phyloP scores from a whole-genome alignment of 257 asterid genomes.

The Solanum chilense region DNA sequence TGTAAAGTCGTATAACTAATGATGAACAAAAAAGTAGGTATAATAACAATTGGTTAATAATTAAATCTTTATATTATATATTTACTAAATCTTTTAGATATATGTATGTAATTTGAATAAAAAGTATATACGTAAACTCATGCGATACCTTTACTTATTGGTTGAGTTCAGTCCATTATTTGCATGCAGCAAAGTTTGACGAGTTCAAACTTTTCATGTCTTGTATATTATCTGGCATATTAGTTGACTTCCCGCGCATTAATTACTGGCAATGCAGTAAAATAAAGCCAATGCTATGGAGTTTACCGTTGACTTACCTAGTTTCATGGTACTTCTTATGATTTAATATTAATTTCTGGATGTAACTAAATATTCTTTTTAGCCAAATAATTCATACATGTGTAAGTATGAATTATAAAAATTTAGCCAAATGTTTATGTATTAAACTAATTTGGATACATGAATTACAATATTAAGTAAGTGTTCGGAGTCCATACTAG shows the following conservation, averaged over 20 bases:
- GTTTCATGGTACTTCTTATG: not conserved
- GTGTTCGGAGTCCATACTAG: no score
- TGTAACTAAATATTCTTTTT: no score
- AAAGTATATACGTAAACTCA: no score
- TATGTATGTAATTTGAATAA: no score
- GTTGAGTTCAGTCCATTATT: no score
- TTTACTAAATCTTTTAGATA: no score
- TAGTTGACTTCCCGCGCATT: not conserved
- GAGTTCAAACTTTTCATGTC: not conserved
- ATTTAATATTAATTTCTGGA: no score
- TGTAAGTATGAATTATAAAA: not conserved
- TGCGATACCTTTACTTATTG: no score
- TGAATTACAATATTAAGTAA: not conserved
- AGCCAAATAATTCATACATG: not conserved
- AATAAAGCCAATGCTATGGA: not conserved
- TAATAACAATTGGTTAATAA: no score
- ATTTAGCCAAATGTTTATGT: not conserved
- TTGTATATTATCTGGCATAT: not conserved
- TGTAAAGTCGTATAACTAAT: no score
- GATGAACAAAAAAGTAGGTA: accelerated
- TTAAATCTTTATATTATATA: no score
- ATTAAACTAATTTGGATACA: not conserved
- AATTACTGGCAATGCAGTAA: not conserved
- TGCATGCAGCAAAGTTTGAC: not conserved
- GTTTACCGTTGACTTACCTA: not conserved